phyloP scores from a whole-genome alignment of 352 stramenopile species.

The Phytopythium montanum region DNA sequence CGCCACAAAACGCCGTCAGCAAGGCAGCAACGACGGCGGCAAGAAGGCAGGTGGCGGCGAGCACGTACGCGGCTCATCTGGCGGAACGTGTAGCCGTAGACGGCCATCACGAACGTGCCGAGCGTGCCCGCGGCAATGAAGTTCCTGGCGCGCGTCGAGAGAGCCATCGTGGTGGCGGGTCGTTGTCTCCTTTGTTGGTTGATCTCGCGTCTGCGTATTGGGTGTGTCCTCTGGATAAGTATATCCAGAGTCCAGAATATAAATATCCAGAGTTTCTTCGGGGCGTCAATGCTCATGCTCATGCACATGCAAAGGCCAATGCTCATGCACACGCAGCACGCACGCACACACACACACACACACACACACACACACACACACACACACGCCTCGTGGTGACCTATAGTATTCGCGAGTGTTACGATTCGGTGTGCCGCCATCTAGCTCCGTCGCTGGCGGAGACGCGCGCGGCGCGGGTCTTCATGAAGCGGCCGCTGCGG shows the following conservation, averaged over 20 bases:
- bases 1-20: background rate
- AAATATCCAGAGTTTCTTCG: no score
- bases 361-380: no score
- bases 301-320: no score
- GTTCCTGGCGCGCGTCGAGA: slow-evolving; percentile 76
- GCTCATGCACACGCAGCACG: no score
- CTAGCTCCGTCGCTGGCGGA: background rate
- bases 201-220: no score
- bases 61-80: slow-evolving; percentile 72
- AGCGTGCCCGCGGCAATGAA: slow-evolving; percentile 64
- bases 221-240: no score
- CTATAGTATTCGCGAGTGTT: background rate
- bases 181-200: background rate
- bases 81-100: slow-evolving; percentile 77
- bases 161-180: slow-evolving; percentile 28
- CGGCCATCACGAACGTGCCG: slow-evolving; percentile 49
- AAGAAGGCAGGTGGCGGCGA: no score
- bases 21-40: no score
- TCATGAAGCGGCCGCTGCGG: background rate
- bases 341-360: no score
- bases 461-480: no score
- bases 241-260: no score
- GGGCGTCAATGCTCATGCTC: no score
- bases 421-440: background rate
- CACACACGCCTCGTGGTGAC: background rate